Evolutionary conservation across 495 filamentous ascomycete genomes (phyloP), one percentile per base, ranked within the genome.

Genomic region (Trichoderma reesei): DNA sequence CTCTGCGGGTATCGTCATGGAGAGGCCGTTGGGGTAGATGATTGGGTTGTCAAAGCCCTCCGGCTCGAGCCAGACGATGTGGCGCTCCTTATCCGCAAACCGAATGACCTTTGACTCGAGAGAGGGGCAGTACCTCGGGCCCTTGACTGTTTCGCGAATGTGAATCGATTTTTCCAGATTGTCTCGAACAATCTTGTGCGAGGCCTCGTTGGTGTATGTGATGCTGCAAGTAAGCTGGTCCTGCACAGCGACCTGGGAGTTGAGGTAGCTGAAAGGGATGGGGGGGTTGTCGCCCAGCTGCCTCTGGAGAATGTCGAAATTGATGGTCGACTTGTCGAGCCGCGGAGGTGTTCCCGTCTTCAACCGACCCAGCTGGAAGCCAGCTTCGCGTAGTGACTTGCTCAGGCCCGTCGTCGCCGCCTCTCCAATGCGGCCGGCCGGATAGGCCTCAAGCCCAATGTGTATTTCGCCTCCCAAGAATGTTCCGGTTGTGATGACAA

Each of bases 381-480:
- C 94, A 20, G 94, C 92, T 41, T 93, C 88, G 64, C 82, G 83
- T 41, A 98, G 80, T 14, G 91, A 96, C 71, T 93, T 96, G 78
- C 91, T 96, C 44, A 98, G 80, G 1, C 95, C 93, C 67, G 91
- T 91, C 1, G 94, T 96, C 0, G 94, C 92, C 38, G 90, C 90
- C 76, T 98, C 94, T 6, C 94, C 94, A 78, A 98, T 93, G 1
- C 94, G 85, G 0, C 94, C 94, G 0, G 94, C 88, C 0, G 95
- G 95, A 67, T 81, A 94, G 0, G 79, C 83, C 46, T 95, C 84
- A 5, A 98, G 73, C 5, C 94, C 94, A 65, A 98, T 92, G 70
- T 98, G 94, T 64, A 98, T 98, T 73, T 98, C 95, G 31, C 94
- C 94, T 60, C 95, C 90, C 8, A 98, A 76, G 70, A 98, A 98